Evolutionary conservation across 148 eudicot genomes (phyloP), one percentile per base, ranked within the genome.

Genomic region (Rheum nobile): DNA sequence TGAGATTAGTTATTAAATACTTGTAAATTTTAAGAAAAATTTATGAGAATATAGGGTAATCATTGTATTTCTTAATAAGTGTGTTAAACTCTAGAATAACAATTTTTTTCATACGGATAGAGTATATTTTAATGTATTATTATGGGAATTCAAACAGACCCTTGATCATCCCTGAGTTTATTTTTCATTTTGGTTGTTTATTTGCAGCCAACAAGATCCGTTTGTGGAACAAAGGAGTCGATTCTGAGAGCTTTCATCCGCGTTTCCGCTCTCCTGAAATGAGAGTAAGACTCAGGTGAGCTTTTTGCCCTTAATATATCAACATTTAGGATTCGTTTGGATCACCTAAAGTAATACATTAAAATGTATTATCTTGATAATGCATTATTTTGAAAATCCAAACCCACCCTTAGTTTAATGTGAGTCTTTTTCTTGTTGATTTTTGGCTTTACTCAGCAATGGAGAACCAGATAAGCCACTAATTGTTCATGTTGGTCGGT

Each of bases 161-260:
- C 4, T 59, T 59, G 26, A 50, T 28, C 67, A 35, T 34, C 44
- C 42, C 24, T 21, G 41, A 17, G 1, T 68, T 37, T 68, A 0
- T 8, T 12, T 12, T 37, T 8, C 44, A 19, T 67, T 19, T 34
- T 34, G 71, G 31, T 17, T 34, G 26, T 17, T 24, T 2, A 13
- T 55, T 59, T 74, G 59, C 82, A 89, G 90, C 83, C 43, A 82
- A 85, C 77, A 82, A 67, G 38, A 95, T 95, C 44, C 91, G 97
- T 63, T 86, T 95, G 31, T 95, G 99, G 99, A 95, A 95, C 78
- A 95, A 95, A 85, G 99, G 97, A 71, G 99, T 95, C 37, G 99
- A 95, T 82, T 95, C 97, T 67, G 99, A 91, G 83, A 86, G 99
- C 79, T 95, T 95, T 82, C 89, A 95, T 75, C 99, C 99, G 16